These are phyloP conservation scores for Eucalyptus fibrosa DNA, from an alignment of 345 rosid genomes.

Conservation along the genomic window DNA sequence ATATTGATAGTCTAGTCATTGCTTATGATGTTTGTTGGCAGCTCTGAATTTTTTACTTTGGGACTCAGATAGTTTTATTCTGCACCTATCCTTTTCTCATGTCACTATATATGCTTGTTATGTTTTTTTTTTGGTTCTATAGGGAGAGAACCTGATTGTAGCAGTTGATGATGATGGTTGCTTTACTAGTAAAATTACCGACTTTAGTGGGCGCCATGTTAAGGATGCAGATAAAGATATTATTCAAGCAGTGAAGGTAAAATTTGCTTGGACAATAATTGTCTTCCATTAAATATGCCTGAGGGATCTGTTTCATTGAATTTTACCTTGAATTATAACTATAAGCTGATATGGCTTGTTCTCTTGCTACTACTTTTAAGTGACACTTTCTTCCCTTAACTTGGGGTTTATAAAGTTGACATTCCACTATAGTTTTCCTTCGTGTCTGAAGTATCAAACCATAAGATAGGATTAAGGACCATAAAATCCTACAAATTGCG, in stretches of 20 bases:
- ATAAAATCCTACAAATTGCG: background rate
- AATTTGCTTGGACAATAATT: background rate
- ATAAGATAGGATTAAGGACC: background rate
- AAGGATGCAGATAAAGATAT: conserved; percentile 93
- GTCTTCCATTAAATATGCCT: background rate
- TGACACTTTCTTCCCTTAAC: background rate
- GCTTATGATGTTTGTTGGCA: background rate
- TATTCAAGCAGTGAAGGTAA: conserved; percentile 81
- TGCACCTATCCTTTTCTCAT: background rate
- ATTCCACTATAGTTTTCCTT: background rate
- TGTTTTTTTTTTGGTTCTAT: background rate
- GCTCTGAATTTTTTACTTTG: background rate
- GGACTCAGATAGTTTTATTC: background rate
- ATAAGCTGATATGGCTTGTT: background rate
- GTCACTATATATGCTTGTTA: background rate
- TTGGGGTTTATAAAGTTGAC: background rate
- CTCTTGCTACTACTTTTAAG: background rate
- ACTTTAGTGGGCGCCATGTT: conserved; percentile 65
- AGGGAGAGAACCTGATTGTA: conserved; percentile 78
- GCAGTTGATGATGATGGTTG: conserved; percentile 96
- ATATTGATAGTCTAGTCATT: background rate
- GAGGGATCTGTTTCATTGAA: background rate
- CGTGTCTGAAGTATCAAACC: background rate
- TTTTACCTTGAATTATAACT: background rate
- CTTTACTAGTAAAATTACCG: conserved; percentile 65